A percentile compares a stretch with the other conserved stretches of the same genome.
Conservation (phyloP, 768 basidiomycete species). For the Leccinellum luteum region DNA sequence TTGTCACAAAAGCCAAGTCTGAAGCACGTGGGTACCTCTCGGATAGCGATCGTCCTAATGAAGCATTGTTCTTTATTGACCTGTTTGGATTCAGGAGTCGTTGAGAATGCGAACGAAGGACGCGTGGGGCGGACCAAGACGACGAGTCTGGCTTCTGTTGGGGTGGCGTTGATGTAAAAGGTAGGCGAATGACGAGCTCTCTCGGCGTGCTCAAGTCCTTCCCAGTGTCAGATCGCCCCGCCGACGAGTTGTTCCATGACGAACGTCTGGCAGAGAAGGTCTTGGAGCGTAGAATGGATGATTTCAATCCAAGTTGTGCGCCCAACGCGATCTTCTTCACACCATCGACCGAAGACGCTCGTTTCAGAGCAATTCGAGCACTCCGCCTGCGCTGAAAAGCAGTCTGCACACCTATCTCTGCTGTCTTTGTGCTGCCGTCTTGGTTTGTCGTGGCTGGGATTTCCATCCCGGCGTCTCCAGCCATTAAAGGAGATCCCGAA, state of each 20-base stretch:
- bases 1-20: slow-evolving; percentile 23
- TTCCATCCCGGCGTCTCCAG: slow-evolving; percentile 1
- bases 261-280: slow-evolving; percentile 2
- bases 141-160: slow-evolving; percentile 1
- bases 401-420: not conserved
- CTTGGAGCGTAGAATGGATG: slow-evolving; percentile 14
- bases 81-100: slow-evolving; percentile 2
- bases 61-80: not conserved
- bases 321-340: not conserved
- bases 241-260: not conserved
- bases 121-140: slow-evolving; percentile 14
- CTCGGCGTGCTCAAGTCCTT: slow-evolving; percentile 4
- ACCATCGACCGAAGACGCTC: slow-evolving; percentile 3
- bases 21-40: slow-evolving; percentile 19
- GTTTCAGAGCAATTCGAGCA: slow-evolving; percentile 20
- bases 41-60: slow-evolving; percentile 25
- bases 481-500: slow-evolving; percentile 25
- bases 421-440: not conserved
- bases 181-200: slow-evolving; percentile 21
- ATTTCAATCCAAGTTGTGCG: not conserved
- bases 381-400: slow-evolving; percentile 20
- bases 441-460: not conserved
- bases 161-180: slow-evolving; percentile 22
- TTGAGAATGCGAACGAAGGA: slow-evolving; percentile 29
- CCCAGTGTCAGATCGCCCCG: not conserved